phyloP scores from a whole-genome alignment of 306 rosid species.

The Quercus berberidifolia region DNA sequence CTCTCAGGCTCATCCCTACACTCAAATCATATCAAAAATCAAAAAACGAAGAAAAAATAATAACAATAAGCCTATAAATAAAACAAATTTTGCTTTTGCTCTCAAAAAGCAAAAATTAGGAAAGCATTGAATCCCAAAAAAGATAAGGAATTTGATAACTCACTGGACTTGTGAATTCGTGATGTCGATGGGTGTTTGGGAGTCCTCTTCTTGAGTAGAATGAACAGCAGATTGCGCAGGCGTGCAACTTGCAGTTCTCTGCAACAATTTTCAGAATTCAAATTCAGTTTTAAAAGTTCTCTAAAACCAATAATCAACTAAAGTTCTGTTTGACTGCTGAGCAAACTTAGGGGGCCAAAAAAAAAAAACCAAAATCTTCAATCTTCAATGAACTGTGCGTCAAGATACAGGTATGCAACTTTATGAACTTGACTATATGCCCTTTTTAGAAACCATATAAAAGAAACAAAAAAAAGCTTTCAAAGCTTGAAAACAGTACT shows the following conservation, averaged over 20 bases:
- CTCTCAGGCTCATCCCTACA: slow-evolving; percentile 55
- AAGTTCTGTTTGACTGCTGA: slow-evolving; percentile 23
- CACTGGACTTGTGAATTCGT: slow-evolving; percentile 40
- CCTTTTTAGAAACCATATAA: not conserved
- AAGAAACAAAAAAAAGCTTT: not conserved
- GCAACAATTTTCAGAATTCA: slow-evolving; percentile 19
- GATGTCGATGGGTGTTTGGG: slow-evolving; percentile 19
- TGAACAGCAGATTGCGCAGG: slow-evolving; percentile 37
- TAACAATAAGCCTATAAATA: not conserved
- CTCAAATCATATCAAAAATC: slow-evolving; percentile 7
- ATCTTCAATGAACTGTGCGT: too few relatives aligned
- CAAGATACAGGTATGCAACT: not conserved
- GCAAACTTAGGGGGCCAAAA: not conserved
- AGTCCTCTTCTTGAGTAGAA: slow-evolving; percentile 20
- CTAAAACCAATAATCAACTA: not conserved
- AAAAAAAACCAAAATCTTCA: too few relatives aligned
- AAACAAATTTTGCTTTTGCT: not conserved
- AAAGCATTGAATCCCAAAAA: not conserved
- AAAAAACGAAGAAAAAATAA: not conserved
- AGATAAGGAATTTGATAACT: slow-evolving; percentile 17
- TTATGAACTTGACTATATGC: not conserved
- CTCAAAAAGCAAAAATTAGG: not conserved
- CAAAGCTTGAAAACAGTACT: not conserved
- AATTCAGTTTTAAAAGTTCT: not conserved
- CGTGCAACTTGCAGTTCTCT: slow-evolving; percentile 41